Evolutionary conservation across 2,329 filamentous ascomycete species (phyloP), one percentile per base, ranked within the genome.

Genomic region (Alternaria rosae): DNA sequence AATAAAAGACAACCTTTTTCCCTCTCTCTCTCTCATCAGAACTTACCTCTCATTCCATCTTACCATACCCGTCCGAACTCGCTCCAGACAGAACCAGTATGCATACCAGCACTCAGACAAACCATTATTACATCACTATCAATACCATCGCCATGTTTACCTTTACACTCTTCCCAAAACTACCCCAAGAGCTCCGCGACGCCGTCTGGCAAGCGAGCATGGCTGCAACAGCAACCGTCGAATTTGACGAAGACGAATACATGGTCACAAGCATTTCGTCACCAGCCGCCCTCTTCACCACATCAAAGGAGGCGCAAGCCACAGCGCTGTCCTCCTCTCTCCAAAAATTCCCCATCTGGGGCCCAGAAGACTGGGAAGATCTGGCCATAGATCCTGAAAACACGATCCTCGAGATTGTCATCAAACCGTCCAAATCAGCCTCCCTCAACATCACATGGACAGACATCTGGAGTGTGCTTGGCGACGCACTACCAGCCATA

Each of bases 401-500:
- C 43, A 64, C 53, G 20, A 57, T 51, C 3, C 57, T 68, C 17
- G 44, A 63, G 25, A 56, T 66, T 41, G 38, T 64, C 43, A 66
- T 68, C 20, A 41, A 28, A 10, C 59, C 58, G 10, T 59, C 56
- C 4, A 59, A 45, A 17, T 51, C 51, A 35, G 38, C 41, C n/a
- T 48, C 57, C 32, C 45, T 62, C 13, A 60, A 59, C 41, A 65
- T 60, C 57, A 66, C 61, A 3, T 69, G 65, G 65, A 61, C 62
- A 43, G 65, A 69, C 26, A 47, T 69, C 17, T 59, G 53, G 42
- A 51, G 53, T 25, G 47, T 64, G 5, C 48, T 69, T 6, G 48
- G 58, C 38, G 62, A 64, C n/a, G 62, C 53, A 11, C 61, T 69
- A 7, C 57, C 47, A 13, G 57, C 32, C 5, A 54, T 51, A 23